Conservation (phyloP, 2,329 filamentous ascomycete species). For the Botrytis fragariae region DNA sequence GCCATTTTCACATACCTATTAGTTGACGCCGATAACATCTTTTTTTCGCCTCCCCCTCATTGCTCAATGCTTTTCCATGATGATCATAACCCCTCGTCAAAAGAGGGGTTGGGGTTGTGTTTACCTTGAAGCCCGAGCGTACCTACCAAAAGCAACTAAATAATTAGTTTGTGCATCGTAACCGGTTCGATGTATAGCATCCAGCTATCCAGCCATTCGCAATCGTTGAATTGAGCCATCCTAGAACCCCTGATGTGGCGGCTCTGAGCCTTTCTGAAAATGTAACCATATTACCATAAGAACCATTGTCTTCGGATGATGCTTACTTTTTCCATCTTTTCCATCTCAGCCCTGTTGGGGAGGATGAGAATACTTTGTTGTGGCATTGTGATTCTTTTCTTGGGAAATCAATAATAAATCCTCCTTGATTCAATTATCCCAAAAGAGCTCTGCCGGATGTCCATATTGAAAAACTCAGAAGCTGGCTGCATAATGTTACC, state of each 20-base stretch:
- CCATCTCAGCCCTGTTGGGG: background rate
- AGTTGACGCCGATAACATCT: background rate
- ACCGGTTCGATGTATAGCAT: background rate
- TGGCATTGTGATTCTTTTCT: background rate
- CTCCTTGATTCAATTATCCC: background rate
- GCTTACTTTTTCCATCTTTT: constrained; percentile 12
- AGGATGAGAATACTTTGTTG: background rate
- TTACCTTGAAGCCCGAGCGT: background rate
- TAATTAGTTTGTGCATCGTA: background rate
- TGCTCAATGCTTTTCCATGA: constrained; percentile 4
- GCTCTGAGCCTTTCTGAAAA: background rate
- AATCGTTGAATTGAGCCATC: background rate
- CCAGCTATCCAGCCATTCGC: background rate
- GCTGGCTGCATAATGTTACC: background rate
- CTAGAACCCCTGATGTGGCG: background rate
- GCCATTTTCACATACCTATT: background rate
- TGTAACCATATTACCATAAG: background rate
- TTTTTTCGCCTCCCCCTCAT: constrained; percentile 11
- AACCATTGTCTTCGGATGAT: background rate
- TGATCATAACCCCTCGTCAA: background rate
- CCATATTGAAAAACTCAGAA: background rate
- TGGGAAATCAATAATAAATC: background rate
- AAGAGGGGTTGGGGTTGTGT: constrained; percentile 5
- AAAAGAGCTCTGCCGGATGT: background rate
- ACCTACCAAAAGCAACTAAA: background rate